Conservation (phyloP, 1,284 basidiomycete species). For the Pseudomicrostroma phylloplanum region DNA sequence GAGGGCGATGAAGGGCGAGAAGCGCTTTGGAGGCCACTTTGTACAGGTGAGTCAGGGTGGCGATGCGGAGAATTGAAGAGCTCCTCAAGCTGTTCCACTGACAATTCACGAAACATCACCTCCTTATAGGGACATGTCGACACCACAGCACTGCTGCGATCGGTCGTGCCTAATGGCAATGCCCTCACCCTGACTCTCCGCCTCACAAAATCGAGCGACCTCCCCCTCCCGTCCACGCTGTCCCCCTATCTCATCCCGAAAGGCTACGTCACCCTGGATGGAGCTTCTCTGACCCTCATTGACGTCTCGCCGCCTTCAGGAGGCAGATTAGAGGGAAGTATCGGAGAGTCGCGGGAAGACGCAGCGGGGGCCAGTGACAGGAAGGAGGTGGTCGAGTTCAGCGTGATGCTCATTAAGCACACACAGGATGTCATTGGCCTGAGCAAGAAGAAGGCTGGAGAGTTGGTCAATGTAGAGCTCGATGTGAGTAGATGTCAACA, state of each 20-base stretch:
- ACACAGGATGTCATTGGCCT: constrained; percentile 48
- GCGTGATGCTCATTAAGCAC: constrained; percentile 50
- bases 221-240: constrained; percentile 64
- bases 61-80: not conserved
- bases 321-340: constrained; percentile 16
- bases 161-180: constrained; percentile 70
- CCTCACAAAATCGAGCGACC: constrained; percentile 48
- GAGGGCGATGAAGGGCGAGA: constrained; percentile 82
- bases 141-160: constrained; percentile 60
- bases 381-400: constrained; percentile 45
- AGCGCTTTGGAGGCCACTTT: constrained; percentile 91
- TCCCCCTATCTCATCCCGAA: constrained; percentile 87
- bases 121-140: constrained; percentile 60
- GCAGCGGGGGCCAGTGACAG: constrained; percentile 9
- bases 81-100: not conserved
- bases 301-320: constrained; percentile 56
- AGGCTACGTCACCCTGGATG: constrained; percentile 91
- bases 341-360: constrained; percentile 11
- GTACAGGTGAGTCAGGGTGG: constrained; percentile 66
- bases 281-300: constrained; percentile 86
- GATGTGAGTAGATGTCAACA: constrained; percentile 18
- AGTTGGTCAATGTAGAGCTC: constrained; percentile 47
- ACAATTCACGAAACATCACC: not conserved
- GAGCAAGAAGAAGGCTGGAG: constrained; percentile 40
- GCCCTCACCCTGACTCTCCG: constrained; percentile 74